phyloP scores from a whole-genome alignment of 192 early-diverging fungal species.

The Linnemannia elongata region DNA sequence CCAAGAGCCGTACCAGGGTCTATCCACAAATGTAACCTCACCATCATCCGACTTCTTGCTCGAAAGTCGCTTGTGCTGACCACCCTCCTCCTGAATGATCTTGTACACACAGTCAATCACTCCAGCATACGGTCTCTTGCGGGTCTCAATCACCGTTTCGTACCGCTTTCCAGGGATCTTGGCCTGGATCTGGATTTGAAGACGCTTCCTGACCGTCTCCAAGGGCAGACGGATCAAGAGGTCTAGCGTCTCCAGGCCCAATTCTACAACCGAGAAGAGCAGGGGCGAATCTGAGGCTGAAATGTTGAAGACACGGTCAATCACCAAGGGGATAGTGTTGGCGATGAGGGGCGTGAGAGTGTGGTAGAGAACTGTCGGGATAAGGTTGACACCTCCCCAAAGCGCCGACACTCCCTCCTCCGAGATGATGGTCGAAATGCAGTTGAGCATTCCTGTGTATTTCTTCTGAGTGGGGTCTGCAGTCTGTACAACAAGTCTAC shows the following conservation, averaged over 20 bases:
- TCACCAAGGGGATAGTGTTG: constrained; percentile 72
- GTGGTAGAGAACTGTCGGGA: constrained; percentile 87
- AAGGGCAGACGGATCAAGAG: constrained; percentile 84
- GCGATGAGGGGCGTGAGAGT: constrained; percentile 80
- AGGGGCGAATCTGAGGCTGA: constrained; percentile 74
- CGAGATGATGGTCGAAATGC: constrained; percentile 77
- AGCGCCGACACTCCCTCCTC: constrained; percentile 82
- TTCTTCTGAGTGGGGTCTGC: constrained; percentile 80
- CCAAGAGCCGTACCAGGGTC: constrained; percentile 63
- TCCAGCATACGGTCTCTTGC: constrained; percentile 81
- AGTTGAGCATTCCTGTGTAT: constrained; percentile 87
- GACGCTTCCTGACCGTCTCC: constrained; percentile 86
- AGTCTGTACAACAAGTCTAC: constrained; percentile 87
- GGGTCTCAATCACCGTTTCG: constrained; percentile 74
- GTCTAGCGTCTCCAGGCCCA: constrained; percentile 80
- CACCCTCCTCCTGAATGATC: constrained; percentile 84
- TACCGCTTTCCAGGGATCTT: constrained; percentile 67
- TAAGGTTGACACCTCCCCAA: constrained; percentile 79
- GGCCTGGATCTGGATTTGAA: constrained; percentile 86
- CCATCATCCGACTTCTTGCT: constrained; percentile 13
- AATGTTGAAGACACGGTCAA: constrained; percentile 74
- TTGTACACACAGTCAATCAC: constrained; percentile 76
- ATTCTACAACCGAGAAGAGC: constrained; percentile 69
- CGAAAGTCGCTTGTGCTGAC: constrained; percentile 36
- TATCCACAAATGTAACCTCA: constrained; percentile 6